phyloP scores from a whole-genome alignment of 352 stramenopile genomes.

The Phytophthora nicotianae region DNA sequence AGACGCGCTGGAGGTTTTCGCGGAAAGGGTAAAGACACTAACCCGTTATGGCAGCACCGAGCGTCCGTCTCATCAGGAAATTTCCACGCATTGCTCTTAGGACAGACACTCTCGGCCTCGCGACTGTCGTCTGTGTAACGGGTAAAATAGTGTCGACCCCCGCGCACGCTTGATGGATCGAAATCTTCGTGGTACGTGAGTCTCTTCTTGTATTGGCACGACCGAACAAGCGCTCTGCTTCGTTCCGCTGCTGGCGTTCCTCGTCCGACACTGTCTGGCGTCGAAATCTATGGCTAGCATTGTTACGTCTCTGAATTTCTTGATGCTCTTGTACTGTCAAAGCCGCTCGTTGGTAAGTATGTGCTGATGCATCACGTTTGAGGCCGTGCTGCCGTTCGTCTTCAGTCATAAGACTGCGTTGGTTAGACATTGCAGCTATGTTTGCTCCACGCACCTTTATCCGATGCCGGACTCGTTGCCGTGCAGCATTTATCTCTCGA shows the following conservation, averaged over 20 bases:
- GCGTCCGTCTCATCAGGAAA: not conserved
- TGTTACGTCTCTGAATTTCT: too few species aligned
- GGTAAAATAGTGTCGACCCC: not conserved
- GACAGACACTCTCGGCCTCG: not conserved
- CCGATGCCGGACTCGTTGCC: too few species aligned
- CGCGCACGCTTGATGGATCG: not conserved
- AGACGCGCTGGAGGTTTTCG: not conserved
- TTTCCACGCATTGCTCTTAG: not conserved
- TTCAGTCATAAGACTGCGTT: too few species aligned
- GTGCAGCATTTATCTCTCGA: too few species aligned
- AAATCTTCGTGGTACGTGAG: not conserved
- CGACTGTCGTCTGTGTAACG: not conserved
- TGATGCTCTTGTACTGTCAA: too few species aligned
- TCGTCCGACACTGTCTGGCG: too few species aligned
- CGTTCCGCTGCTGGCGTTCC: not conserved
- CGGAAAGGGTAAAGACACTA: not conserved
- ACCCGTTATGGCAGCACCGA: not conserved
- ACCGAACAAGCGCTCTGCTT: not conserved
- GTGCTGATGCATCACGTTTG: too few species aligned
- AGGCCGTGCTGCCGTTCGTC: too few species aligned
- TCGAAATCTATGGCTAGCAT: too few species aligned
- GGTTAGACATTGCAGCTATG: too few species aligned
- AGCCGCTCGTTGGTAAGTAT: too few species aligned
- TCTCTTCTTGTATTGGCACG: not conserved
- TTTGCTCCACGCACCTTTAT: too few species aligned